These are phyloP conservation scores for Ormosia semicastrata DNA, from an alignment of 306 rosid genomes.

Conservation along the genomic window DNA sequence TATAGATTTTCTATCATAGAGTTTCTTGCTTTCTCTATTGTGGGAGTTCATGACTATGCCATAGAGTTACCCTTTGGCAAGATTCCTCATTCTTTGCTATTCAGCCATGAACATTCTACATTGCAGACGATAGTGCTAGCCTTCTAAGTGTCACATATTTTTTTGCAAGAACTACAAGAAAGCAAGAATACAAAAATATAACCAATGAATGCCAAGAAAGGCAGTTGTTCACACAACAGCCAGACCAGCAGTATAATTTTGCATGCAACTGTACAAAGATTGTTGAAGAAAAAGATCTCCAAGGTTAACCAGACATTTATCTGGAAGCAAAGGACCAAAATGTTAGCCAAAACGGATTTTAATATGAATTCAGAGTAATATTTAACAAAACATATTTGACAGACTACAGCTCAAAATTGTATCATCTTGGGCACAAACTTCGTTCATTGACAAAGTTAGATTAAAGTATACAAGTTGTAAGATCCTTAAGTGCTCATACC, in stretches of 20 bases:
- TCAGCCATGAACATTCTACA: not conserved
- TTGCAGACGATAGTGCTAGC: not conserved
- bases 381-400: not conserved
- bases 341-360: not conserved
- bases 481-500: conserved; percentile 10
- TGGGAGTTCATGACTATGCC: not conserved
- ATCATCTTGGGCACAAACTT: not conserved
- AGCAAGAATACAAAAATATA: not conserved
- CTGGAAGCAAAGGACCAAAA: not conserved
- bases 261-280: not conserved
- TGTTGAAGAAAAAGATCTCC: not conserved
- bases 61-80: not conserved
- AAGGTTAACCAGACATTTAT: not conserved
- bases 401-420: not conserved
- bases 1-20: not conserved
- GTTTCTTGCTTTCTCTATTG: not conserved
- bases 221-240: not conserved
- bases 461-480: not conserved
- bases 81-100: not conserved
- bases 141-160: not conserved
- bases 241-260: not conserved
- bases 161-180: not conserved
- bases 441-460: conserved; percentile 10
- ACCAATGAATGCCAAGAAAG: not conserved
- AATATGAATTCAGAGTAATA: not conserved